Conservation (phyloP, 257 asterid genomes). For the Cinchona pubescens region DNA sequence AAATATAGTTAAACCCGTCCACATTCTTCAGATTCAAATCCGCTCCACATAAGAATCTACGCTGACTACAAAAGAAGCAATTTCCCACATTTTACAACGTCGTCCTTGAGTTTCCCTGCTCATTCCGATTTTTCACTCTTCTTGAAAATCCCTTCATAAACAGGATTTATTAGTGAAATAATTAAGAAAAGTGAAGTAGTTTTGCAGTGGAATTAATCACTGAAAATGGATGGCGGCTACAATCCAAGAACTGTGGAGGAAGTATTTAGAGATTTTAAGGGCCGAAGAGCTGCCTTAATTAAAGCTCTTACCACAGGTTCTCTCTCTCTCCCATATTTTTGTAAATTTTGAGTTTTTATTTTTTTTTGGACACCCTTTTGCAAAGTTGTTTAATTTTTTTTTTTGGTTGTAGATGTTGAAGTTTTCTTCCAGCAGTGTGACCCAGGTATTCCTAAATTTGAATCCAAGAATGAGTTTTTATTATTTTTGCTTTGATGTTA, state of each 20-base stretch:
- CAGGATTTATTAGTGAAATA: not conserved
- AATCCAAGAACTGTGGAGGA: constrained; percentile 41
- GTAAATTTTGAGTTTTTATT: not conserved
- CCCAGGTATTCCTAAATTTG: constrained; percentile 34
- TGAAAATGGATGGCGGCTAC: constrained; percentile 22
- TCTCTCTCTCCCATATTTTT: not conserved
- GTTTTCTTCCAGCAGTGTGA: constrained; percentile 42
- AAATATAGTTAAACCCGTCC: constrained; percentile 27
- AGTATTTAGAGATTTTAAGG: constrained; percentile 45
- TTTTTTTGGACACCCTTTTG: too few relatives aligned
- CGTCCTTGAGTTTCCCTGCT: not conserved
- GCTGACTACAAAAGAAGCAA: not conserved
- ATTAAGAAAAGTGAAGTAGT: not conserved
- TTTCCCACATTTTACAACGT: not conserved
- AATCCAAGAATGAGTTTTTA: not conserved
- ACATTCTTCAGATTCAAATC: constrained; percentile 21
- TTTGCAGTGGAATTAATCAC: not conserved
- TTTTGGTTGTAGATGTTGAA: too few relatives aligned
- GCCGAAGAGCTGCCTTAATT: constrained; percentile 39
- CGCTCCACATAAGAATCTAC: constrained; percentile 9
- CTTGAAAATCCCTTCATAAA: not conserved
- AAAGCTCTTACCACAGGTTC: constrained; percentile 52
- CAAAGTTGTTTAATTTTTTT: too few relatives aligned
- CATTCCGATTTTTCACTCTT: not conserved
- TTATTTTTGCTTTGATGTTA: not conserved